These are phyloP conservation scores for Coprinopsis marcescibilis DNA, from an alignment of 768 basidiomycete species.

Conservation along the genomic window DNA sequence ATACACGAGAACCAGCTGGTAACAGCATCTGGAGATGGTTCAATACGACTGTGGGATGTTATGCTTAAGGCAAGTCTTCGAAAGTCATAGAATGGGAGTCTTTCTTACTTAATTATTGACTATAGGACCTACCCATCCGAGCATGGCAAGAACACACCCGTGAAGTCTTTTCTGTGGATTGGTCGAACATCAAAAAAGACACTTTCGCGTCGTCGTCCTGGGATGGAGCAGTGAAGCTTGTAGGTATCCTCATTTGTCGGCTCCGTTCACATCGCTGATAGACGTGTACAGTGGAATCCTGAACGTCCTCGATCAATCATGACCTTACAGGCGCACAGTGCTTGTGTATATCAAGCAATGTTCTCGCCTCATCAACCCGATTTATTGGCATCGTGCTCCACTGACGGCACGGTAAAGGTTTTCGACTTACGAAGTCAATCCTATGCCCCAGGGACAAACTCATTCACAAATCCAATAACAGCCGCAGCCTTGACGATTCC, in stretches of 20 bases:
- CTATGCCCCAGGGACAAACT: constrained; percentile 38
- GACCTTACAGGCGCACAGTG: constrained; percentile 78
- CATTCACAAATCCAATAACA: constrained; percentile 62
- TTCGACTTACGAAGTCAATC: constrained; percentile 72
- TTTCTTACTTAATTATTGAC: not conserved
- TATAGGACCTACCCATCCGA: constrained; percentile 81
- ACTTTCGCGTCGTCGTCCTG: constrained; percentile 83
- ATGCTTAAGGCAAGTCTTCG: constrained; percentile 61
- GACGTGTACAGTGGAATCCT: constrained; percentile 68
- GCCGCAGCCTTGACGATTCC: constrained; percentile 73
- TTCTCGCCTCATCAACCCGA: constrained; percentile 92
- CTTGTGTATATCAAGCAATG: constrained; percentile 84
- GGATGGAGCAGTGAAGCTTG: constrained; percentile 89
- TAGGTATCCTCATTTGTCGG: constrained; percentile 32
- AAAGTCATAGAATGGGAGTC: not conserved
- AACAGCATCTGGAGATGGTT: constrained; percentile 85
- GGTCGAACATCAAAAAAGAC: constrained; percentile 91
- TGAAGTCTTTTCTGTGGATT: constrained; percentile 92
- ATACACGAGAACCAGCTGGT: constrained; percentile 90
- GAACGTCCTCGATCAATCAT: constrained; percentile 71
- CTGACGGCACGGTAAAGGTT: constrained; percentile 78
- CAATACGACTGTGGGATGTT: constrained; percentile 86
- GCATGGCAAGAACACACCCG: constrained; percentile 93
- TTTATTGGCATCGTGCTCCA: constrained; percentile 75
- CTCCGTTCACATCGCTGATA: constrained; percentile 6